Base-by-base conservation (phyloP, 805 yeast species). In the Kluyveromyces siamensis region DNA sequence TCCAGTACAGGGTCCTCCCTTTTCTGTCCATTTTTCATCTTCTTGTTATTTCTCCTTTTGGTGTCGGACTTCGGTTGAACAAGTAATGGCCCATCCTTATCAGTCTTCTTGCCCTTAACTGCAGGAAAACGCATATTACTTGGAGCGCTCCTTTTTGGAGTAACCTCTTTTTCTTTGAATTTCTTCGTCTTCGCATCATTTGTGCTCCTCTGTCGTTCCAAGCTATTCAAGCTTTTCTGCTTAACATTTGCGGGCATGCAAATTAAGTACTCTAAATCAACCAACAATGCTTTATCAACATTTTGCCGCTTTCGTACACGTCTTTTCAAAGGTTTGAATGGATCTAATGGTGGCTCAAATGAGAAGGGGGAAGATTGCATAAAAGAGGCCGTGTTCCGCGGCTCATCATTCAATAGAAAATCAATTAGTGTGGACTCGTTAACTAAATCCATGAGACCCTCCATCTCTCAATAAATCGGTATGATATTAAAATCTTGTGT, bases 401-500 rank as follows among this genome's bases (percentile, higher is more conserved):
- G 35, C n/a, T 37, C 36, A 13, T 43, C 45, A 9, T 33, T 25
- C 39, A 43, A 36, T 27, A 43, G 16, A 17, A 43, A 43, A 19
- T 43, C 45, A 17, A 43, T 18, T 11, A 43, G 27, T 6, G 39
- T 33, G 8, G 45, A 43, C 10, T 43, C 45, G 39, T 25, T 43
- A 17, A 43, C 18, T 11, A 16, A 7, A 18, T 43, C 38, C 38
- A 43, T 33, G 19, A 25, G 30, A 30, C 8, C 14, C 14, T 13
- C 35, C 35, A 30, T 30, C 14, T 11, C 35, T 30, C 14, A 30
- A 13, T 13, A 30, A 30, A 30, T 13, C 14, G 35, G 4, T 30
- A 11, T 30, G 11, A 13, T 11, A 30, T 5, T 30, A 8, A 30
- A 30, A 30, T 10, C 35, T 30, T 30, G 7, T 5, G 7, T 13